A percentile compares a stretch with the other conserved stretches of the same genome.
phyloP scores from a whole-genome alignment of 129 eudicot species.

The Oenanthe sinensis region DNA sequence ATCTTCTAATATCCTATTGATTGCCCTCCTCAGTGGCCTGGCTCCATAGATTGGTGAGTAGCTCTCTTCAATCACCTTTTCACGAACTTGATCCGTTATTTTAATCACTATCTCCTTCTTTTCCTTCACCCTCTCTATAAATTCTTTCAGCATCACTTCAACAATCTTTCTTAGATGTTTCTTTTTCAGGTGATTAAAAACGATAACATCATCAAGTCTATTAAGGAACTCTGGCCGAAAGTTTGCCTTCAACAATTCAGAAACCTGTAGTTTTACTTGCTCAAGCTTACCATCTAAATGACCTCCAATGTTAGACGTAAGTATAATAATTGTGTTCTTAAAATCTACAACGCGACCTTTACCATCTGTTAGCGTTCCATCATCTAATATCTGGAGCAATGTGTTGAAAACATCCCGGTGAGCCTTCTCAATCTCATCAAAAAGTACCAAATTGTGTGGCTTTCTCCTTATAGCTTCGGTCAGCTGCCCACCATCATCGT shows the following conservation, averaged over 20 bases:
- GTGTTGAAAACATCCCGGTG: slow-evolving; percentile 38
- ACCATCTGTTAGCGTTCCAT: slow-evolving; percentile 43
- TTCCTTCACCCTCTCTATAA: slow-evolving; percentile 27
- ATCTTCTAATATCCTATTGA: slow-evolving; percentile 42
- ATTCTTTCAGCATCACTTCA: slow-evolving; percentile 35
- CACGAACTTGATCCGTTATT: slow-evolving; percentile 25
- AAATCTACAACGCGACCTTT: slow-evolving; percentile 46
- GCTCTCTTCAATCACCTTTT: slow-evolving; percentile 40
- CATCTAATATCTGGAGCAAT: slow-evolving; percentile 53
- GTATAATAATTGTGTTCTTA: slow-evolving; percentile 34
- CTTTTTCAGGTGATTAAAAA: slow-evolving; percentile 29
- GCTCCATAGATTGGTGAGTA: slow-evolving; percentile 40
- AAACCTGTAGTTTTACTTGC: slow-evolving; percentile 24
- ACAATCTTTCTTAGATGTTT: slow-evolving; percentile 26
- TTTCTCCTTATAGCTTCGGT: slow-evolving; percentile 36
- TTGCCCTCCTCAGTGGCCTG: slow-evolving; percentile 45
- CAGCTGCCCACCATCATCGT: slow-evolving; percentile 45
- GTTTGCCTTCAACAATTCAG: slow-evolving; percentile 25
- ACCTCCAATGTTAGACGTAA: slow-evolving; percentile 45
- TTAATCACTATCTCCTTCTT: slow-evolving; percentile 27
- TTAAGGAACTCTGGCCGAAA: slow-evolving; percentile 41
- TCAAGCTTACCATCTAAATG: slow-evolving; percentile 22
- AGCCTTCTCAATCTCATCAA: slow-evolving; percentile 55
- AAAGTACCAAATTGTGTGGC: slow-evolving; percentile 34
- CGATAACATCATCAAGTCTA: slow-evolving; percentile 33